A percentile compares a stretch with the other conserved stretches of the same genome.
Evolutionary conservation across 805 yeast species (phyloP).

Genomic region (Yamadazyma takamatsuzukensis): DNA sequence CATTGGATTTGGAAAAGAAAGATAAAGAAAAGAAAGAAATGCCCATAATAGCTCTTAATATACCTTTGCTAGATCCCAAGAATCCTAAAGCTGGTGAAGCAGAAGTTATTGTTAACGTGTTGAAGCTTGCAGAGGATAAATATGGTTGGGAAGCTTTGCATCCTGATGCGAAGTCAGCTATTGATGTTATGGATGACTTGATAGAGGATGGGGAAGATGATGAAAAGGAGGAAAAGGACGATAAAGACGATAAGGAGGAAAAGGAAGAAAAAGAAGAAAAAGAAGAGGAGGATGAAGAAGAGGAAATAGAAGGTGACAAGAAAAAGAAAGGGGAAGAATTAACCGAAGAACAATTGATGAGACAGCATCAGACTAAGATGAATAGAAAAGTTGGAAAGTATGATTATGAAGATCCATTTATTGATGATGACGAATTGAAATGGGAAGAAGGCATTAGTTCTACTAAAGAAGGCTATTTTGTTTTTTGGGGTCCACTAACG

Average conservation of each 20-base stretch:
- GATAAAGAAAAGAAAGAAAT: constrained; percentile 20
- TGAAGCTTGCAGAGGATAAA: constrained; percentile 74
- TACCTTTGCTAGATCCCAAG: constrained; percentile 47
- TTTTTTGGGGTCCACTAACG: constrained; percentile 86
- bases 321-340: constrained; percentile 24
- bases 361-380: constrained; percentile 43
- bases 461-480: constrained; percentile 93
- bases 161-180: constrained; percentile 59
- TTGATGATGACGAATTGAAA: constrained; percentile 87
- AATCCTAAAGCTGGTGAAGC: constrained; percentile 54
- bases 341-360: constrained; percentile 41
- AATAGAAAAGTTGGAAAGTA: constrained; percentile 85
- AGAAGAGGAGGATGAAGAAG: constrained; percentile 6
- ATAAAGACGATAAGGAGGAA: constrained; percentile 2
- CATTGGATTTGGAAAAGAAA: constrained; percentile 8
- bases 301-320: constrained; percentile 7
- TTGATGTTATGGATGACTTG: constrained; percentile 44
- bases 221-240: constrained; percentile 24
- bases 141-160: constrained; percentile 76
- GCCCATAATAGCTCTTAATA: constrained; percentile 54
- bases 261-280: constrained; percentile 14
- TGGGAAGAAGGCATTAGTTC: constrained; percentile 94
- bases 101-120: constrained; percentile 66
- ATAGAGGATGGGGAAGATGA: constrained; percentile 30
- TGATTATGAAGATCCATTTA: constrained; percentile 91